Conservation (phyloP, 805 yeast species). For the Saturnispora ahearnii region DNA sequence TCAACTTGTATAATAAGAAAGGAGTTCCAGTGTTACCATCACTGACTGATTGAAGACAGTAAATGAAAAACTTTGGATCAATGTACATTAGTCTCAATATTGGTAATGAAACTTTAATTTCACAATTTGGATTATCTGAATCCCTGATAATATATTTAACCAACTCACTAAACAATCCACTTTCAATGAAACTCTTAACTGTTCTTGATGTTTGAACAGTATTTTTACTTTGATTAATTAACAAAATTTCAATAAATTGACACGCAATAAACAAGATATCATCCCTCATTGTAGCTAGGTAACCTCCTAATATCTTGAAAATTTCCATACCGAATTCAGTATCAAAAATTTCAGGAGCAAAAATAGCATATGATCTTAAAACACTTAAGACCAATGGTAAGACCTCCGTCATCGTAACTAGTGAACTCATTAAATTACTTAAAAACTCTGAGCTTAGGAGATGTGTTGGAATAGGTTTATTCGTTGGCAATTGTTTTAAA, state of each 20-base stretch:
- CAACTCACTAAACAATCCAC: constrained; percentile 39
- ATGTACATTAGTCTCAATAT: constrained; percentile 33
- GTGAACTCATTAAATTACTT: constrained; percentile 46
- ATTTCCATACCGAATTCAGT: constrained; percentile 32
- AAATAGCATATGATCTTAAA: constrained; percentile 51
- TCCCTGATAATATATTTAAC: constrained; percentile 34
- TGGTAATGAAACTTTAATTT: constrained; percentile 31
- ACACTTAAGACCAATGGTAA: constrained; percentile 55
- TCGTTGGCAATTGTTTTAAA: constrained; percentile 49
- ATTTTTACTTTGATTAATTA: constrained; percentile 26
- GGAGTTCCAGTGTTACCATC: constrained; percentile 8
- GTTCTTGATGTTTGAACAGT: constrained; percentile 13
- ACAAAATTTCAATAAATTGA: constrained; percentile 43
- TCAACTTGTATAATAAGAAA: constrained; percentile 13
- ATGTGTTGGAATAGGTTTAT: constrained; percentile 26
- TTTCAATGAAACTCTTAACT: constrained; percentile 27
- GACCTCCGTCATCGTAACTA: constrained; percentile 66
- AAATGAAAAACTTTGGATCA: constrained; percentile 29
- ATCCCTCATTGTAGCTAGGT: constrained; percentile 56
- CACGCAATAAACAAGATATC: constrained; percentile 53
- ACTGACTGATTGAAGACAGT: constrained; percentile 5
- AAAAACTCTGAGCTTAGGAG: constrained; percentile 34
- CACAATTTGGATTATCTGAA: constrained; percentile 34
- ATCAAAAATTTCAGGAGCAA: constrained; percentile 35
- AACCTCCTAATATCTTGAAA: constrained; percentile 43